A percentile compares a stretch with the other conserved stretches of the same genome.
Conservation (phyloP, 331 rosid species). For the Quercus lobata region DNA sequence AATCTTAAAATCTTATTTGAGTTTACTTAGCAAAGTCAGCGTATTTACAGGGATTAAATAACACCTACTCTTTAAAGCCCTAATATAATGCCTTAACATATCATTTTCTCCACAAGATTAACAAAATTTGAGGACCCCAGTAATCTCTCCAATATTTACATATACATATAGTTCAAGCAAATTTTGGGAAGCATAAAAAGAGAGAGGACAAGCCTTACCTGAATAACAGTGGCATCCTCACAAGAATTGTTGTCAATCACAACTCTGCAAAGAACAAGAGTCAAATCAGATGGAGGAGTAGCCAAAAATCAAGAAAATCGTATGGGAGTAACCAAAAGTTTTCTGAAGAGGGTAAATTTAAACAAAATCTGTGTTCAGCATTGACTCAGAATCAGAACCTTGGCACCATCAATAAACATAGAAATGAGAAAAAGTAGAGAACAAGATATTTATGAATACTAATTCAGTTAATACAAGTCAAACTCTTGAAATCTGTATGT, state of each 20-base stretch:
- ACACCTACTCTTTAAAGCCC: not conserved
- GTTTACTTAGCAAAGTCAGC: not conserved
- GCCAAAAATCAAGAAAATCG: constrained; percentile 5
- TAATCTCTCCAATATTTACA: constrained; percentile 1
- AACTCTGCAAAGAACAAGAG: constrained; percentile 59
- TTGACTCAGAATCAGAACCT: not conserved
- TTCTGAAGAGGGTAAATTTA: not conserved
- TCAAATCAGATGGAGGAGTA: constrained; percentile 21
- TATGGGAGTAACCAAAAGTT: constrained; percentile 1
- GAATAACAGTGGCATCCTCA: constrained; percentile 73
- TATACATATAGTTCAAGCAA: not conserved
- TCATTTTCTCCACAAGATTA: not conserved
- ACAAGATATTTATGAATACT: not conserved
- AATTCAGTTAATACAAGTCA: not conserved
- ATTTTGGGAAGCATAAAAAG: constrained; percentile 11
- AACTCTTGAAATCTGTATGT: not conserved
- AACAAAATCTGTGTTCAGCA: not conserved
- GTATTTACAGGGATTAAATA: not conserved
- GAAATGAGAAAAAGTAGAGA: not conserved
- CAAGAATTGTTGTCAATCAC: constrained; percentile 82
- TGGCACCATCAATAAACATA: not conserved
- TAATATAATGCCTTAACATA: not conserved
- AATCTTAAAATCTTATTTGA: not conserved
- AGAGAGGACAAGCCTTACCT: constrained; percentile 40
- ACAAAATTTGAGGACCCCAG: not conserved